phyloP scores from a whole-genome alignment of 2,329 filamentous ascomycete species.

The Curvularia eragrostidis region DNA sequence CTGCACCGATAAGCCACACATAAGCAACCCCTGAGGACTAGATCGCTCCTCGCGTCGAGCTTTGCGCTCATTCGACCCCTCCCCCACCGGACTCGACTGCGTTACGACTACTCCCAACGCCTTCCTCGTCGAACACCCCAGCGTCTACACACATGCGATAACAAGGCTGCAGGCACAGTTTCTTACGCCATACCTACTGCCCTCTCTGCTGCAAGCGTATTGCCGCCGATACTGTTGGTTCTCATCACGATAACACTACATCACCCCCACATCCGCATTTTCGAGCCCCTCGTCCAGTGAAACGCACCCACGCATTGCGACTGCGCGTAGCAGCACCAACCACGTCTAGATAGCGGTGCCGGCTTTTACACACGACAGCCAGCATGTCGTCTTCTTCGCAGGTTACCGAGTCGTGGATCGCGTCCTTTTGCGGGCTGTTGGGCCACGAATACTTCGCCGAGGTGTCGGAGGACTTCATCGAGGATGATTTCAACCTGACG shows the following conservation, averaged over 20 bases:
- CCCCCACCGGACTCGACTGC: conserved; percentile 20
- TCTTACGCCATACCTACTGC: conserved; percentile 6
- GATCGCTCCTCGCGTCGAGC: conserved; percentile 10
- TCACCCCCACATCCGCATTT: conserved; percentile 40
- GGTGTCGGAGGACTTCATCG: conserved; percentile 98
- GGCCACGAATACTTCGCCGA: conserved; percentile 99
- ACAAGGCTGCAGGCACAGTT: conserved; percentile 27
- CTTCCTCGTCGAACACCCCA: conserved; percentile 16
- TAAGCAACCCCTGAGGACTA: neutral
- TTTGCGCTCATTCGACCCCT: conserved; percentile 23
- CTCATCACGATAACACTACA: conserved; percentile 5
- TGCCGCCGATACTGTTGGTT: conserved; percentile 8
- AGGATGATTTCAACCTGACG: conserved; percentile 99
- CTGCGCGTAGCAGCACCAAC: conserved; percentile 29
- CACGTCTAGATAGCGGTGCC: conserved; percentile 26
- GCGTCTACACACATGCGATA: conserved; percentile 26
- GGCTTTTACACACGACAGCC: conserved; percentile 6
- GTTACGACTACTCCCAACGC: conserved; percentile 18
- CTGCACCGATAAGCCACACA: conserved; percentile 8
- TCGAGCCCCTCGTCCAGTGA: conserved; percentile 34
- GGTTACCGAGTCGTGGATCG: conserved; percentile 91
- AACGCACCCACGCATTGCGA: conserved; percentile 25
- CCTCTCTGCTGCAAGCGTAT: neutral
- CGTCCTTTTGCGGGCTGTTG: conserved; percentile 91
- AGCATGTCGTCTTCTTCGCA: conserved; percentile 64